These are phyloP conservation scores for Porcisia deanei DNA, from an alignment of 208 protist species.

Conservation along the genomic window DNA sequence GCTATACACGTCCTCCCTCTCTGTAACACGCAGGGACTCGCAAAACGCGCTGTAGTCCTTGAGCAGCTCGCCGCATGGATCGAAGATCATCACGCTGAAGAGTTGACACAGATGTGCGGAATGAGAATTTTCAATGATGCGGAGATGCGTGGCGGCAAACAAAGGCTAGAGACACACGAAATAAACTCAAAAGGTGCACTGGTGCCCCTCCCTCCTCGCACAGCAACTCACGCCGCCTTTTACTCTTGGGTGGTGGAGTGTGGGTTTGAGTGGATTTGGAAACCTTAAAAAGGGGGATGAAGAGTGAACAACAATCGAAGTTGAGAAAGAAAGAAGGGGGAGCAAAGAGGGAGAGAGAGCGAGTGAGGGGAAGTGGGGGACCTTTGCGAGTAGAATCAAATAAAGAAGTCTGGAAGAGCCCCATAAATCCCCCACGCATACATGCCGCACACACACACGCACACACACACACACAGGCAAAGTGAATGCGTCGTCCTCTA, in stretches of 20 bases:
- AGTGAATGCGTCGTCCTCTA: no score
- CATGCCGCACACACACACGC: no score
- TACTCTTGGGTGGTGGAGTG: background rate
- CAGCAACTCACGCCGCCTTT: background rate
- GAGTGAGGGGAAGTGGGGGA: no score
- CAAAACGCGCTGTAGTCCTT: conserved; percentile 91
- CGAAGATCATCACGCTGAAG: conserved; percentile 58
- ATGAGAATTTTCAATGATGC: background rate
- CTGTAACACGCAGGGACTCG: conserved; percentile 72
- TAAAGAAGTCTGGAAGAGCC: no score
- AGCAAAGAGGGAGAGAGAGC: no score
- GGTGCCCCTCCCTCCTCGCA: background rate
- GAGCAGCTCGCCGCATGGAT: conserved; percentile 80
- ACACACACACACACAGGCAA: no score
- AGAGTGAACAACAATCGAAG: background rate
- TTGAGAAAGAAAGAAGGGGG: no score
- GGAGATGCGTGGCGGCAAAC: background rate
- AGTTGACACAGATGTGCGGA: background rate
- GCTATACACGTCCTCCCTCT: conserved; percentile 86
- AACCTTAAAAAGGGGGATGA: background rate
- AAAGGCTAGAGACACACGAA: background rate
- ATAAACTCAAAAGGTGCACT: background rate
- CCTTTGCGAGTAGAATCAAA: no score
- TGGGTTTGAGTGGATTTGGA: background rate
- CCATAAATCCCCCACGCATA: no score